phyloP scores from a whole-genome alignment of 176 grass and related monocot species.

The Eragrostis curvula region DNA sequence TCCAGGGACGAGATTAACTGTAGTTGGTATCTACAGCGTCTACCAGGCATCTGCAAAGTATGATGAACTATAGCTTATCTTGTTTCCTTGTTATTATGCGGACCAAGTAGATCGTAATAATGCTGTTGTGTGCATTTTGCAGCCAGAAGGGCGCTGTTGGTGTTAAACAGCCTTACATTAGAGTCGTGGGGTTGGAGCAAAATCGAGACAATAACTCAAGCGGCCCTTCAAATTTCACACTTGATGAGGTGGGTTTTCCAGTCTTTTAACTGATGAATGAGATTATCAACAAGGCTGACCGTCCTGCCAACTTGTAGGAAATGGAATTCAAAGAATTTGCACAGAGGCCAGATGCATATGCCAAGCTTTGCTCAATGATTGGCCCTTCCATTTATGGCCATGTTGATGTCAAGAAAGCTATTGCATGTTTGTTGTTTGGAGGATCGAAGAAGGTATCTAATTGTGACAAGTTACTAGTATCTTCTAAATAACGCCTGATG shows the following conservation, averaged over 20 bases:
- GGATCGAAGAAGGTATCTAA: constrained; percentile 83
- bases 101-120: not conserved
- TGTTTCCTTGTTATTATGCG: not conserved
- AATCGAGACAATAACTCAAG: constrained; percentile 74
- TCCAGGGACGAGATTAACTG: constrained; percentile 91
- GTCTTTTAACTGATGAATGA: not conserved
- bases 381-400: constrained; percentile 95
- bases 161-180: constrained; percentile 98
- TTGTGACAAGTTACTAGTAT: not conserved
- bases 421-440: constrained; percentile 88
- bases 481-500: not conserved
- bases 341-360: constrained; percentile 88
- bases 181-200: constrained; percentile 95
- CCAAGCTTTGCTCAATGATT: constrained; percentile 84
- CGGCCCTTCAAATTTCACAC: constrained; percentile 79
- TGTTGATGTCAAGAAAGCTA: constrained; percentile 89
- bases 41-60: constrained; percentile 88
- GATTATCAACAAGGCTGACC: not conserved
- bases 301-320: constrained; percentile 49
- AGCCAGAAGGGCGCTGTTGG: constrained; percentile 89
- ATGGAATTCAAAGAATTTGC: constrained; percentile 98
- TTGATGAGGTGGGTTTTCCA: constrained; percentile 70
- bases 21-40: constrained; percentile 91
- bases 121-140: constrained; percentile 20
- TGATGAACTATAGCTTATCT: constrained; percentile 29